Conservation (phyloP, 1,284 basidiomycete species). For the Rugosomyces carneus region DNA sequence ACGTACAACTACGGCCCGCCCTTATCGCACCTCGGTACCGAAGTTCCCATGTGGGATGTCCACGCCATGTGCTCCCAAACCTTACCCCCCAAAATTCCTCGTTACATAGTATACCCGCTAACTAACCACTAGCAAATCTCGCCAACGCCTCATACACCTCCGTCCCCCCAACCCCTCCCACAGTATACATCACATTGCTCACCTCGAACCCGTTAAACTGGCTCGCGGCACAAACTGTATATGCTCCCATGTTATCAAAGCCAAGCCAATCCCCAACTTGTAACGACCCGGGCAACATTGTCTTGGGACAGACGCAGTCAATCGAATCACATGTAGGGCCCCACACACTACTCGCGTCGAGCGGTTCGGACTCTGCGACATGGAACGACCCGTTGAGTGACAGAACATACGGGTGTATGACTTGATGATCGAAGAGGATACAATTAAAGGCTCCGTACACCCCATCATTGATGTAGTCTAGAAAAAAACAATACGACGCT, state of each 20-base stretch:
- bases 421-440: slow-evolving; percentile 90
- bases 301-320: slow-evolving; percentile 69
- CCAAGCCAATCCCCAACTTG: slow-evolving; percentile 89
- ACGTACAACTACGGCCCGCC: slow-evolving; percentile 19
- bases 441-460: slow-evolving; percentile 99
- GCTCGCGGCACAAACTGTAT: slow-evolving; percentile 87
- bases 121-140: slow-evolving; percentile 26
- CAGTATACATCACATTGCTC: slow-evolving; percentile 61
- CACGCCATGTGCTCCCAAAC: slow-evolving; percentile 17
- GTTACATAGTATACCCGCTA: no score
- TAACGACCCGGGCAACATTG: slow-evolving; percentile 57
- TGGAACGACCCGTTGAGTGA: slow-evolving; percentile 51
- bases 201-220: slow-evolving; percentile 82
- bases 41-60: slow-evolving; percentile 16
- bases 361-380: slow-evolving; percentile 39
- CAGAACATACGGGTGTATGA: slow-evolving; percentile 79
- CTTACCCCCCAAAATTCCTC: slow-evolving; percentile 4
- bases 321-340: slow-evolving; percentile 88
- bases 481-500: slow-evolving; percentile 13
- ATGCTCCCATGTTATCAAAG: slow-evolving; percentile 91
- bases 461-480: slow-evolving; percentile 97
- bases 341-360: slow-evolving; percentile 56
- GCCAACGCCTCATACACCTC: slow-evolving; percentile 25
- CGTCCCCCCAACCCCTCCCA: slow-evolving; percentile 34
- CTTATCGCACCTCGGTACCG: slow-evolving; percentile 31